Evolutionary conservation across 164 flowering plant genomes (phyloP).

Genomic region (Vitis labrusca): DNA sequence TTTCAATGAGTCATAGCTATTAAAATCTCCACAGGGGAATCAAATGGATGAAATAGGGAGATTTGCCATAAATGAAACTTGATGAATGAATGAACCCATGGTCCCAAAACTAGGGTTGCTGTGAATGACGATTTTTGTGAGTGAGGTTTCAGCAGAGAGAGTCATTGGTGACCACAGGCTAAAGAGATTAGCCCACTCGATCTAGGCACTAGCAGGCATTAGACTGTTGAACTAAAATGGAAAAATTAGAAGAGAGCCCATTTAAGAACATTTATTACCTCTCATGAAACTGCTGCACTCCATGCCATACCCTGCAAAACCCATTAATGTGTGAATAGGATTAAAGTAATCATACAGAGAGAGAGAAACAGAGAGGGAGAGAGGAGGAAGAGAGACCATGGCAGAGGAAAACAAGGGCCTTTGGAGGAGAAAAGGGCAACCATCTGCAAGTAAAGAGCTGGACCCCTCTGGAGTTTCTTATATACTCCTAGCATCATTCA

Average conservation of each 20-base stretch:
- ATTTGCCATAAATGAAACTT: no score
- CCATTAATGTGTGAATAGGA: conserved; percentile 21
- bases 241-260: neutral
- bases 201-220: neutral
- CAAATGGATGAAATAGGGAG: no score
- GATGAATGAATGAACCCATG: no score
- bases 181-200: neutral
- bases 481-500: conserved; percentile 45
- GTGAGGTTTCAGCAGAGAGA: no score
- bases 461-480: conserved; percentile 78
- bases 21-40: no score
- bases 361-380: conserved; percentile 13
- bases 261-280: conserved; percentile 48
- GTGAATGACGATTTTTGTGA: no score
- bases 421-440: conserved; percentile 81
- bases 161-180: no score
- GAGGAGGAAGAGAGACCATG: conserved; percentile 59
- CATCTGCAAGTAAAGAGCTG: conserved; percentile 92
- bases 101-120: no score
- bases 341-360: conserved; percentile 2
- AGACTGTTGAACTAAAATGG: neutral
- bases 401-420: conserved; percentile 86
- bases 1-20: no score
- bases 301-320: conserved; percentile 91
- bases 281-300: conserved; percentile 94